Base-by-base conservation (phyloP, 345 rosid genomes). In the Citrus mangshanensis region DNA sequence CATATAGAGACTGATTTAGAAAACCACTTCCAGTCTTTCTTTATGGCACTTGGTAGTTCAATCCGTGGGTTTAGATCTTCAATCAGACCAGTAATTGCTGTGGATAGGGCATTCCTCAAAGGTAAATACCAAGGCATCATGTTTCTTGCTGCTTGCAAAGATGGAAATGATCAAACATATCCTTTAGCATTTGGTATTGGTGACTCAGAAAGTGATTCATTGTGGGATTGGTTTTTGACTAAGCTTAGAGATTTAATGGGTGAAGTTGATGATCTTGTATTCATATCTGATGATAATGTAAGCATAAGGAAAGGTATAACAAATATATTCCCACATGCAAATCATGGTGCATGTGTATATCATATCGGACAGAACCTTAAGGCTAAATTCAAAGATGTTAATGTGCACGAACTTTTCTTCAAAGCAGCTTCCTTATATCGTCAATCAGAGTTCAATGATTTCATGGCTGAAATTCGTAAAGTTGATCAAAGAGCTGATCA, bases 71-170 rank as follows among this genome's bases (percentile, higher is more conserved):
- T 66, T 35, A 35, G 49, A 35, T 66, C 70, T 3, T 66, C 70
- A 66, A 37, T 66, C 2, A 66, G 70, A 66, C 70, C 70, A 35
- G 70, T 66, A 8, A 37, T 35, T 66, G 49, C 70, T 35, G 70
- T 66, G 27, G 70, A 66, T 66, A 66, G 70, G 70, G 24, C 70
- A 66, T 66, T 66, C 49, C 27, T 66, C 70, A 66, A 66, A 66
- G 27, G 70, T 9, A 66, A 66, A 35, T 66, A 66, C 70, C 70
- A 38, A 21, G 70, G 70, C 21, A 21, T 66, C 70, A 35, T 66
- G 70, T 66, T 66, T 66, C 16, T 21, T 3, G 70, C 70, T 21
- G 49, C 40, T 66, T 66, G 70, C 70, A 66, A 37, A 66, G 70
- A 66, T 4, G 70, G 70, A 66, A 35, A 66, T 24, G n/a, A 66